Conservation (phyloP, 2,329 filamentous ascomycete genomes). For the Sphaceloma murrayae region DNA sequence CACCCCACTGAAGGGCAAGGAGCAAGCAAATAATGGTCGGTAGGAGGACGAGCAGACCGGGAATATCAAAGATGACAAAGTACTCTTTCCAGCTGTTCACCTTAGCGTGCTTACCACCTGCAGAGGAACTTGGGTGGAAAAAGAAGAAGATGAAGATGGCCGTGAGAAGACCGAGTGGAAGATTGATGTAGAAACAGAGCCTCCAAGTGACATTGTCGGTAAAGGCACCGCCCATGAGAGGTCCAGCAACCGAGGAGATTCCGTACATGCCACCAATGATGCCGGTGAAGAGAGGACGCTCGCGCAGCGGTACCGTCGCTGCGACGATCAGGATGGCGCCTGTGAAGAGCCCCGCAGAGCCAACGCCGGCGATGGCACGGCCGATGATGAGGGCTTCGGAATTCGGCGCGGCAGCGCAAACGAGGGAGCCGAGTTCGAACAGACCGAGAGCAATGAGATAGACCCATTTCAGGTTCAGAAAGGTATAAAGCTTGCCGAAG, state of each 20-base stretch:
- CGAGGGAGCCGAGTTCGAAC: constrained; percentile 19
- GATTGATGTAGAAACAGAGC: constrained; percentile 44
- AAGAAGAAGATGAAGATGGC: constrained; percentile 29
- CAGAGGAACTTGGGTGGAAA: constrained; percentile 23
- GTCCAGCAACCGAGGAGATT: constrained; percentile 40
- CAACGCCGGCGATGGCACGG: constrained; percentile 43
- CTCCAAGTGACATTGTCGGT: constrained; percentile 40
- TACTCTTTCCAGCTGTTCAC: constrained; percentile 29
- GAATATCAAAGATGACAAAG: constrained; percentile 38
- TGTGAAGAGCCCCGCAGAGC: constrained; percentile 42
- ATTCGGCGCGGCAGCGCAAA: constrained; percentile 42
- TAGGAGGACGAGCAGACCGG: constrained; percentile 39
- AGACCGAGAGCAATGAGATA: constrained; percentile 17
- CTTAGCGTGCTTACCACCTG: constrained; percentile 26
- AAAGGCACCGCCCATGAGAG: constrained; percentile 35
- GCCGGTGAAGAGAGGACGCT: constrained; percentile 42
- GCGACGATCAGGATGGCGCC: constrained; percentile 43
- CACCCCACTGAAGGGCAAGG: constrained; percentile 44
- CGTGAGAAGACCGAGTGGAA: constrained; percentile 42
- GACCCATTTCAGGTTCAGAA: constrained; percentile 23
- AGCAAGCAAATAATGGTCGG: constrained; percentile 41
- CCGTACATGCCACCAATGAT: constrained; percentile 44
- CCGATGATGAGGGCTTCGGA: constrained; percentile 44
- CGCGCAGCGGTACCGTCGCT: constrained; percentile 36
- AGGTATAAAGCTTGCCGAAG: constrained; percentile 41